Base-by-base conservation (phyloP, 2,329 filamentous ascomycete genomes). In the Intubia oerlemansii region DNA sequence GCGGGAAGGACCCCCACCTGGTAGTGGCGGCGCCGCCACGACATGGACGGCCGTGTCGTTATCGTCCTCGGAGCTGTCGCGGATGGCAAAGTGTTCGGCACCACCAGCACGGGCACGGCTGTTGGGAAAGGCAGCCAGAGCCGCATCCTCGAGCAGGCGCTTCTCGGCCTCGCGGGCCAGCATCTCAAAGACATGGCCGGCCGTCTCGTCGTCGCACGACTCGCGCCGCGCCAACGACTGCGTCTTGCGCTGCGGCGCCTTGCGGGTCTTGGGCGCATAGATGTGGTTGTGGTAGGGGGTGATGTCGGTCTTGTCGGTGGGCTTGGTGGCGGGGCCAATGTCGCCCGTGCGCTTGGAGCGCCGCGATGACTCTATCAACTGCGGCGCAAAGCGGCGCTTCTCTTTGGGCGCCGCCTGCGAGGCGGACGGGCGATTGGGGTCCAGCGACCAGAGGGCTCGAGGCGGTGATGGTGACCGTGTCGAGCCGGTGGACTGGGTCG, bases 161-260 rank as follows among this genome's bases (percentile, higher is more conserved):
- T 72, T 69, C 46, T 88, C 73, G 7, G 77, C 78, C 42, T 81
- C 74, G 42, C 71, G 74, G 28, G 78, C 78, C 24, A 82, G 79
- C 32, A 91, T 56, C 32, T 77, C 70, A 33, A 91, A 62, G 31
- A 92, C 53, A 47, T 84, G 84, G 21, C 72, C 69, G 29, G 75
- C 69, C 39, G 78, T 75, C 36, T 66, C 64, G 36, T 79, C 77
- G 43, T 88, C 78, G 37, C 77, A 74, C 32, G 63, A 66, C 61
- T 82, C 58, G 56, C 76, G 48, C 54, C 71, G 59, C 33, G 64
- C 58, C 19, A 48, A 44, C 11, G 43, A 46, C 31, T 42, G 45
- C 36, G 39, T 44, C 31, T 46, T 51, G 32, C 44, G 46, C 17
- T 21, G 26, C 10, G 18, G 18, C 34, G 45, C 46, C 39, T 54